Conservation (phyloP, 805 yeast genomes). For the Pichia heedii region DNA sequence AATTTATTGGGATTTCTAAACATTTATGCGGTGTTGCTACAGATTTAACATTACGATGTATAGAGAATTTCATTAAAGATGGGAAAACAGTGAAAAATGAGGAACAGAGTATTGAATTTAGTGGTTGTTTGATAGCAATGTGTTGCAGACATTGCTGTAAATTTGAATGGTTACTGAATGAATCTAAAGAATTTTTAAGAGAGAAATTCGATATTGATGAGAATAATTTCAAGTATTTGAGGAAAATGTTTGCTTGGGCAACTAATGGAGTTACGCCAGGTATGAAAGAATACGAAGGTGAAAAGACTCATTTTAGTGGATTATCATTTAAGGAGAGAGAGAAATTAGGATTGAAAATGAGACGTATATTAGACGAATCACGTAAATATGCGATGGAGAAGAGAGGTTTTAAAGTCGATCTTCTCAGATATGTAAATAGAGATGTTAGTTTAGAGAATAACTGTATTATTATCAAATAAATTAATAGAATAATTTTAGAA, state of each 20-base stretch:
- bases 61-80: conserved; percentile 25
- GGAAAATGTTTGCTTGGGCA: conserved; percentile 80
- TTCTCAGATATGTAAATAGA: conserved; percentile 50
- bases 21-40: conserved; percentile 95
- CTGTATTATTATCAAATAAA: conserved; percentile 19
- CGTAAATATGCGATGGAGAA: conserved; percentile 41
- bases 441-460: conserved; percentile 60
- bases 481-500: neutral
- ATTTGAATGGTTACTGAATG: conserved; percentile 44
- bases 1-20: conserved; percentile 60
- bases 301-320: conserved; percentile 36
- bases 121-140: conserved; percentile 76
- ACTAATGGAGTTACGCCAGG: conserved; percentile 55
- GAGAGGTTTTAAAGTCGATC: conserved; percentile 34
- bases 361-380: conserved; percentile 69
- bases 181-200: conserved; percentile 33
- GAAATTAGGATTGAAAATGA: conserved; percentile 53
- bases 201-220: conserved; percentile 23
- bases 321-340: conserved; percentile 42
- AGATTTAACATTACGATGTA: conserved; percentile 66
- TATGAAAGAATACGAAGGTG: conserved; percentile 29
- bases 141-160: conserved; percentile 85
- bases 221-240: conserved; percentile 32
- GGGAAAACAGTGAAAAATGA: too few species aligned
- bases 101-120: conserved; percentile 14